Evolutionary conservation across 2,329 filamentous ascomycete species (phyloP).

Genomic region (Alternaria triticina): DNA sequence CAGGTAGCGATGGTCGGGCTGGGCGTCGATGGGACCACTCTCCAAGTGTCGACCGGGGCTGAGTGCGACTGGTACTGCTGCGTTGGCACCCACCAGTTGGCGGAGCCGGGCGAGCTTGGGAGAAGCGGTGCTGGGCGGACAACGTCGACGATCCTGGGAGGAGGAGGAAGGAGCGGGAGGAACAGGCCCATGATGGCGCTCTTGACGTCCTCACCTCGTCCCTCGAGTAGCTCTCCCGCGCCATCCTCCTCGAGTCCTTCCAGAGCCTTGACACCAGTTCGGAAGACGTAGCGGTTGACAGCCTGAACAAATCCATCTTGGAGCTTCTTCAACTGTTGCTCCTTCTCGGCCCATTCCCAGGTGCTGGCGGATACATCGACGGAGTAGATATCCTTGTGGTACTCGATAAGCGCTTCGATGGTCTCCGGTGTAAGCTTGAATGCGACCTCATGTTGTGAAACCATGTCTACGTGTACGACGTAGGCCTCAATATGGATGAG

Average conservation of each 20-base stretch:
- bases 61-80: slow-evolving; percentile 65
- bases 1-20: slow-evolving; percentile 72
- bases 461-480: slow-evolving; percentile 99
- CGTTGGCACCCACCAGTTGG: slow-evolving; percentile 80
- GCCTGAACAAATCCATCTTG: slow-evolving; percentile 97
- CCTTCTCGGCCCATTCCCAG: slow-evolving; percentile 96
- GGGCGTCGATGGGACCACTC: slow-evolving; percentile 86
- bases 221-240: slow-evolving; percentile 88
- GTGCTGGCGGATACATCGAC: slow-evolving; percentile 87
- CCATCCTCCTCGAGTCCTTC: slow-evolving; percentile 98
- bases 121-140: slow-evolving; percentile 85
- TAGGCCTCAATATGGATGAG: slow-evolving; percentile 95
- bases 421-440: slow-evolving; percentile 97
- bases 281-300: slow-evolving; percentile 96
- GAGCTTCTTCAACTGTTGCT: slow-evolving; percentile 93
- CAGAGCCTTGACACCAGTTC: slow-evolving; percentile 83
- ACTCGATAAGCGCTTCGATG: slow-evolving; percentile 90
- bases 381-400: slow-evolving; percentile 95
- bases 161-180: slow-evolving; percentile 82
- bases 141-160: slow-evolving; percentile 87
- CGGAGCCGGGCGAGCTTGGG: slow-evolving; percentile 76
- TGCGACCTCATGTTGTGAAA: slow-evolving; percentile 93
- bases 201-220: slow-evolving; percentile 94
- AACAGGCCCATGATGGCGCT: slow-evolving; percentile 82
- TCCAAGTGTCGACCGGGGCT: slow-evolving; percentile 84